Evolutionary conservation across 805 yeast genomes (phyloP).

Genomic region (Zygoascus flipseniorum): DNA sequence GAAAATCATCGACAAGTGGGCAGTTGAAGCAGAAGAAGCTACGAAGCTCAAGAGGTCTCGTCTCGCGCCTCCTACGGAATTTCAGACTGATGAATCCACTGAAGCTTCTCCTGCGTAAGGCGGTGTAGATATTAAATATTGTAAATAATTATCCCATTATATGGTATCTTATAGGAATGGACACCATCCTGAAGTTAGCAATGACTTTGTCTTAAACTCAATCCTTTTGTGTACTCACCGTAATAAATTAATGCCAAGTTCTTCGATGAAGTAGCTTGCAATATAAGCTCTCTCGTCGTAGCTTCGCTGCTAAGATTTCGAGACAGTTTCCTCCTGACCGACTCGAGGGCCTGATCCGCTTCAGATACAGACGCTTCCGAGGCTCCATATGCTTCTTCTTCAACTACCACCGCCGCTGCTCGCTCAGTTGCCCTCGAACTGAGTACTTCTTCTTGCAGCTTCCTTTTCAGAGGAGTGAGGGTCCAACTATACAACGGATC

Average conservation of each 20-base stretch:
- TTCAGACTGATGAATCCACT: background rate
- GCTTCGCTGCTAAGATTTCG: constrained; percentile 75
- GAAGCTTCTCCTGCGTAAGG: background rate
- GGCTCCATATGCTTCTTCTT: constrained; percentile 33
- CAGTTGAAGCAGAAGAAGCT: constrained; percentile 53
- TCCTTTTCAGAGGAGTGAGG: background rate
- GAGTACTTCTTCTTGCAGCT: constrained; percentile 60
- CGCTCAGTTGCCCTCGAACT: constrained; percentile 30
- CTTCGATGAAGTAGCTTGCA: constrained; percentile 58
- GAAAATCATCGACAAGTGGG: constrained; percentile 64
- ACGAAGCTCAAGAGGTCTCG: constrained; percentile 41
- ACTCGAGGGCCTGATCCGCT: constrained; percentile 68
- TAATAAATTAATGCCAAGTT: constrained; percentile 68
- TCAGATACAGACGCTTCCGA: constrained; percentile 44
- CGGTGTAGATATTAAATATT: background rate
- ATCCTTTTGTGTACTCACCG: constrained; percentile 42
- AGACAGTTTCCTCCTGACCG: constrained; percentile 66
- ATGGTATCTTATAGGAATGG: constrained; percentile 21
- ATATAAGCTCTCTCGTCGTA: constrained; percentile 67
- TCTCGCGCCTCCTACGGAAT: constrained; percentile 12
- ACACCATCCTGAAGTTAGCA: constrained; percentile 24
- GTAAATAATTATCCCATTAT: background rate
- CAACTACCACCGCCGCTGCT: constrained; percentile 48
- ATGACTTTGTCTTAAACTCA: constrained; percentile 26
- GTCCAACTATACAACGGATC: constrained; percentile 90